Evolutionary conservation across 2,329 filamentous ascomycete genomes (phyloP).

Genomic region (Didymella keratinophila): DNA sequence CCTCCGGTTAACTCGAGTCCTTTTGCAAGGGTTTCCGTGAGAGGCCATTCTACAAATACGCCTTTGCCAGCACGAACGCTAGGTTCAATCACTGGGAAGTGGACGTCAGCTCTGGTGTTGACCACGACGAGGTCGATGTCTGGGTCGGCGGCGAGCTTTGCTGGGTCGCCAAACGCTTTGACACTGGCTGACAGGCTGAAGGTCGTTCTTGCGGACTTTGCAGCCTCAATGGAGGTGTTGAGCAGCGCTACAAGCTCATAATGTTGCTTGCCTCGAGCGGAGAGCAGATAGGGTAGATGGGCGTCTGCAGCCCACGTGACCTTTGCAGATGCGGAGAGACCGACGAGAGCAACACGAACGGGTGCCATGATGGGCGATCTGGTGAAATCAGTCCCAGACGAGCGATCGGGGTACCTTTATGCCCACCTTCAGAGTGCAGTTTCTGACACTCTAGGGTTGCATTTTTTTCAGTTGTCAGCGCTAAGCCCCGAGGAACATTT

Average conservation of each 20-base stretch:
- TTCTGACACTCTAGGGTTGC: not conserved
- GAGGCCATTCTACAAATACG: not conserved
- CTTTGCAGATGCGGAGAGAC: not conserved
- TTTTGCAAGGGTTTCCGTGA: not conserved
- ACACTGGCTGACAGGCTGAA: not conserved
- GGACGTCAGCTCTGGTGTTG: not conserved
- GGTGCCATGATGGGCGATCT: not conserved
- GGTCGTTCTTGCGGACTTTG: not conserved
- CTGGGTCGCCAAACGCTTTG: not conserved
- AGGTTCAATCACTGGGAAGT: not conserved
- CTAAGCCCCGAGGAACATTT: not conserved
- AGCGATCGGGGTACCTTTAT: not conserved
- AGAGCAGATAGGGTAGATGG: not conserved
- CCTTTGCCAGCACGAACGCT: not conserved
- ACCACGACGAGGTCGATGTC: not conserved
- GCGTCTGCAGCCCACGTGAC: not conserved
- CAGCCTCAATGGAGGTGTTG: not conserved
- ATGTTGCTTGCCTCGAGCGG: not conserved
- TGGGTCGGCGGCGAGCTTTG: not conserved
- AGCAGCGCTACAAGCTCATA: not conserved
- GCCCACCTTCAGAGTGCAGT: not conserved
- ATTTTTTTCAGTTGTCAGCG: not conserved
- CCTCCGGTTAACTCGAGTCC: not conserved
- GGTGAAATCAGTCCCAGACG: not conserved
- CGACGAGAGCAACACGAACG: not conserved